These are phyloP conservation scores for Sarocladiaceae sp. DNA, from an alignment of 2,329 filamentous ascomycete genomes.

Conservation along the genomic window DNA sequence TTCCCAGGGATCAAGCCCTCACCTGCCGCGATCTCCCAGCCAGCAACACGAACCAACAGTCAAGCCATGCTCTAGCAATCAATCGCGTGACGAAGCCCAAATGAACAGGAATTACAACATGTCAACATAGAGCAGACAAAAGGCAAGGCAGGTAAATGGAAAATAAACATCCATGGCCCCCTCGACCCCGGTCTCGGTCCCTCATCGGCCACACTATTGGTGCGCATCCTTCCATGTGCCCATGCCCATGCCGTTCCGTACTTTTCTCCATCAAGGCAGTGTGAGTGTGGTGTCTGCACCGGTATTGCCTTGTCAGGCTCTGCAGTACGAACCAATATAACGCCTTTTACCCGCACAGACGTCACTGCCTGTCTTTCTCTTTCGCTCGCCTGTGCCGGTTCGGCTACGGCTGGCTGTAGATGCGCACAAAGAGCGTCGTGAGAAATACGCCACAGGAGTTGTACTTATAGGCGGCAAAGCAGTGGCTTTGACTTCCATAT, in stretches of 20 bases:
- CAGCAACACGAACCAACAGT: not conserved
- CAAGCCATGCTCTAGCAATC: too few species aligned
- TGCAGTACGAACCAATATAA: not conserved
- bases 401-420: too few species aligned
- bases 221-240: not conserved
- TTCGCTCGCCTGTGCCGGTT: too few species aligned
- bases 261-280: not conserved
- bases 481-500: not conserved
- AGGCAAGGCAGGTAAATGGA: too few species aligned
- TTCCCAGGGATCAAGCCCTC: not conserved
- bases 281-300: not conserved
- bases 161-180: constrained; percentile 3
- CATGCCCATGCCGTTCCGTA: not conserved
- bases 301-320: not conserved
- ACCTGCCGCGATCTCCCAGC: not conserved
- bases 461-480: not conserved
- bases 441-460: too few species aligned
- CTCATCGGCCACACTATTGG: constrained; percentile 8
- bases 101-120: too few species aligned
- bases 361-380: not conserved
- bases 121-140: not conserved
- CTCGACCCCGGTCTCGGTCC: not conserved
- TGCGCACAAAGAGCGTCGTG: too few species aligned
- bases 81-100: too few species aligned
- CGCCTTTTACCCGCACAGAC: not conserved